Evolutionary conservation across 805 yeast genomes (phyloP), one percentile per base, ranked within the genome.

Genomic region (Torulaspora quercuum): DNA sequence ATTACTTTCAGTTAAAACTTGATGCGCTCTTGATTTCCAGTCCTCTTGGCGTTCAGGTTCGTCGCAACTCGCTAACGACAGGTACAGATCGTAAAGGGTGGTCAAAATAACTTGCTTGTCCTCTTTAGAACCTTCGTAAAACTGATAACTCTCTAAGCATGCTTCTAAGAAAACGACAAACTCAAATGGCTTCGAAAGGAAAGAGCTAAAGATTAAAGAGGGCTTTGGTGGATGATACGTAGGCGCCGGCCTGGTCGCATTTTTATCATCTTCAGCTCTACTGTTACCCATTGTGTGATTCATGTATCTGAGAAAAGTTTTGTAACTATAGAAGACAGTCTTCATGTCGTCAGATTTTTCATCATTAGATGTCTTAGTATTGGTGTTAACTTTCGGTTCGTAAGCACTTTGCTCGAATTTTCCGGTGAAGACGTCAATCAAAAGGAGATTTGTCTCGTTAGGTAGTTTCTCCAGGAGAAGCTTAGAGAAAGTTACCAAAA

Each of bases 121-220:
- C 44, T 73, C 75, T 33, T 55, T 60, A 28, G 59, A 61, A 0
- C 92, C 90, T 35, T 83, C 92, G 52, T 80, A 84, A 39, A 72
- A 72, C 37, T 81, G 88, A 53, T 84, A 84, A 8, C 83, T 72
- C 49, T 81, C 85, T 10, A 88, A 63, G 50, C 95, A 87, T 0
- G 97, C 97, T 57, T 92, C 98, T 39, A 92, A 61, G 45, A 92
- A 92, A 6, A 85, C 83, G 16, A 89, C 92, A 69, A 92, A 90
- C 53, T 89, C 92, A 52, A 80, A 75, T 0, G 92, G 88, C 55
- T 83, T 86, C 47, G 80, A 75, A n/a, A 84, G 76, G 57, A 92
- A 92, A 1, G 94, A 78, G 2, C 90, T 80, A 55, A 87, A 92
- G 1, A 90, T 84, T 25, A 90, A 68, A 29, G 88, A 72, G 5